Conservation (phyloP, 768 basidiomycete species). For the Guyanaporus albipodus region DNA sequence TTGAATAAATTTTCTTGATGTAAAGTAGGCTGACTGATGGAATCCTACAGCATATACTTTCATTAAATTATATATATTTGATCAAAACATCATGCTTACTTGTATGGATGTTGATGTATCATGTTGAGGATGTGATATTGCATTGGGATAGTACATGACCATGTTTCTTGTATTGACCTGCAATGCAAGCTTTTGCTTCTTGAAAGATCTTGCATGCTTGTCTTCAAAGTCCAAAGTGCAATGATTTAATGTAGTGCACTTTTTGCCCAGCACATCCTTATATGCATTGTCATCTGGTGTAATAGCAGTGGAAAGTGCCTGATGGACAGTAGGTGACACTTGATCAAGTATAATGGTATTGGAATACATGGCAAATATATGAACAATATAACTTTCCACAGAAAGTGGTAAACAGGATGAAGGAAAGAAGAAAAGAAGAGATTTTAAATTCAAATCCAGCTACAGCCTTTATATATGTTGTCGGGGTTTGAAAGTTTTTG, state of each 20-base stretch:
- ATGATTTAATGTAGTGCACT: neutral
- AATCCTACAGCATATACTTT: neutral
- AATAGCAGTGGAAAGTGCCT: neutral
- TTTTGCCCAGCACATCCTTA: conserved; percentile 2
- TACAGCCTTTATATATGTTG: conserved; percentile 3
- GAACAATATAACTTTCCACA: neutral
- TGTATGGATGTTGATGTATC: neutral
- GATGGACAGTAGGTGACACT: neutral
- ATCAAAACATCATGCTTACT: conserved; percentile 1
- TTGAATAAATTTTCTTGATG: neutral
- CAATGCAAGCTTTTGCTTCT: conserved; percentile 11
- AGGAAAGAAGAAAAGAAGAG: neutral
- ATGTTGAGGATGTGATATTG: neutral
- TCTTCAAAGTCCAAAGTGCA: neutral
- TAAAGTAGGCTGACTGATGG: neutral
- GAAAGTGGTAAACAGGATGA: neutral
- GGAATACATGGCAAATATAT: conserved; percentile 7
- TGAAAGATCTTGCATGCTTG: neutral
- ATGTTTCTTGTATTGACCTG: conserved; percentile 21
- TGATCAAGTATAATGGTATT: neutral
- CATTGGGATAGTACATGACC: neutral
- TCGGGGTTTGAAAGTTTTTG: conserved; percentile 16
- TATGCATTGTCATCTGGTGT: neutral
- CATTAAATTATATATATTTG: neutral
- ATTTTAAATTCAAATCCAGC: neutral